Base-by-base conservation (phyloP, 306 rosid genomes). In the Pterocarpus santalinus region DNA sequence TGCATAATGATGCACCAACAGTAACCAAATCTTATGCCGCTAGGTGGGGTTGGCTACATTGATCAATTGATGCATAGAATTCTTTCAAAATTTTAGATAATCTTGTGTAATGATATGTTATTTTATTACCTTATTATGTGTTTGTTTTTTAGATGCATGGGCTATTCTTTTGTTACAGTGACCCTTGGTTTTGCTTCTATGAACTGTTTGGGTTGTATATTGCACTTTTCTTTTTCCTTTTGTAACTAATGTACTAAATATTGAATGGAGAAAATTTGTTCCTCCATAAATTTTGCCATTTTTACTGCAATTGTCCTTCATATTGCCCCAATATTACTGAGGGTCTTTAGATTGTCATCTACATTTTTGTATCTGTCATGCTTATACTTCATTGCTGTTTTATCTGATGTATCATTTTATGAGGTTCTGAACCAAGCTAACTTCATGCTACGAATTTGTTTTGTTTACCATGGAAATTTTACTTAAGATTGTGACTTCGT, bases 401-500 rank as follows among this genome's bases (percentile, higher is more conserved):
- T 71, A 13, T 82, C 39, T 52, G 46, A 9, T 36, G 41, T 35
- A 44, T 49, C 33, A 47, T 69, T 76, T 7, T 41, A 14, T 58
- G 65, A 38, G 72, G 57, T 67, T 81, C 32, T 32, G 9, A 53
- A 3, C 38, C 11, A 36, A 61, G 69, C 51, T 65, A 43, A 66
- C 36, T 17, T n/a, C 46, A 22, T 75, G 55, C 69, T 65, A 12
- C 7, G 15, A 62, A 60, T 83, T 78, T 78, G 43, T 44, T 41
- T 62, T 36, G 30, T 78, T 66, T 49, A 17, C 68, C 69, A 41
- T 10, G 28, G 58, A 32, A 78, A 43, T 55, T 15, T 78, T 79
- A 72, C 28, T 51, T 57, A 15, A 32, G 30, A 36, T 46, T 57
- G 35, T 56, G 47, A 13, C 55, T 17, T 5, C 5, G 8, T 47